phyloP scores from a whole-genome alignment of 2,329 filamentous ascomycete genomes.

The Macrophomina pseudophaseolina region DNA sequence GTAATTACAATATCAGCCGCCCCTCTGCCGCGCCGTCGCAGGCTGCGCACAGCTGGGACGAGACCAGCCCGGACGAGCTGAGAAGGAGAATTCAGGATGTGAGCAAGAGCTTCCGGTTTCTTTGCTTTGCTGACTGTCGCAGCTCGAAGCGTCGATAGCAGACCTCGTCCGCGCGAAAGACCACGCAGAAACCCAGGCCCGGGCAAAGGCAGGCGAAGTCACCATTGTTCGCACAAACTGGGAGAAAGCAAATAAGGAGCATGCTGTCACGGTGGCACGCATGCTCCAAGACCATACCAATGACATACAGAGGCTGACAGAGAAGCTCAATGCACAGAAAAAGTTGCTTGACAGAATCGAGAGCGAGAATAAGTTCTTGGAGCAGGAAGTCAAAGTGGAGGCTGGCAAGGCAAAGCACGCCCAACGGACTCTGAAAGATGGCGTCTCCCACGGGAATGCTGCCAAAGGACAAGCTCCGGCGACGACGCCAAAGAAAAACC shows the following conservation, averaged over 20 bases:
- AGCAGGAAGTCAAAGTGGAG: slow-evolving; percentile 72
- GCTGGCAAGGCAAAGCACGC: slow-evolving; percentile 49
- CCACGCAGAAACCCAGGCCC: slow-evolving; percentile 41
- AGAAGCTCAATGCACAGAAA: slow-evolving; percentile 67
- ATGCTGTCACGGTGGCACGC: slow-evolving; percentile 66
- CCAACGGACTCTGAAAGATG: slow-evolving; percentile 41
- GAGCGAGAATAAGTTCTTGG: slow-evolving; percentile 74
- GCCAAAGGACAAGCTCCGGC: slow-evolving; percentile 34
- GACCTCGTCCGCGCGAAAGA: slow-evolving; percentile 44
- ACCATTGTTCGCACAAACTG: slow-evolving; percentile 76
- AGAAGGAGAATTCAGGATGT: slow-evolving; percentile 33
- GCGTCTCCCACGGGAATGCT: slow-evolving; percentile 14
- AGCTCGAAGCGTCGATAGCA: slow-evolving; percentile 28
- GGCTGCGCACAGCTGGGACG: slow-evolving; percentile 30
- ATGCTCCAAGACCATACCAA: slow-evolving; percentile 69
- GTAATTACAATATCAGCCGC: not conserved
- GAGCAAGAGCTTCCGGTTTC: not conserved
- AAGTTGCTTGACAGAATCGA: slow-evolving; percentile 68
- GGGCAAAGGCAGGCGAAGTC: slow-evolving; percentile 66
- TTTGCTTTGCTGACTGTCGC: not conserved
- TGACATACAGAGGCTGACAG: slow-evolving; percentile 66
- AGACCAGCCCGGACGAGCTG: slow-evolving; percentile 34
- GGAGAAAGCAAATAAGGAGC: slow-evolving; percentile 64
- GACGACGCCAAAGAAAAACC: slow-evolving; percentile 67
- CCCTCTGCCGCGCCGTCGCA: not conserved